A percentile compares a stretch with the other conserved stretches of the same genome.
Conservation (phyloP, 345 rosid genomes). For the Aegle marmelos region DNA sequence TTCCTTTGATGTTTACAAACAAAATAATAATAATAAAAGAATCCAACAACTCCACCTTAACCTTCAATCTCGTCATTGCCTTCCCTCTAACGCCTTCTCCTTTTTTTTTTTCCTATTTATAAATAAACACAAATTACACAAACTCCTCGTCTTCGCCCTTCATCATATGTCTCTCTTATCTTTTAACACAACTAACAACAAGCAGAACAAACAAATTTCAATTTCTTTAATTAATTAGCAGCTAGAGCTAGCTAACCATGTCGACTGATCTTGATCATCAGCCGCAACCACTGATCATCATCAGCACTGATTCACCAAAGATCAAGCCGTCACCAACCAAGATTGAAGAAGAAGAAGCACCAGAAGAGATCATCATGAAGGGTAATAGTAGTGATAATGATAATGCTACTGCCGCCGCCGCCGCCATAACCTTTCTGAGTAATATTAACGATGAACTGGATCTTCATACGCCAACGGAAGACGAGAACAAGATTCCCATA, state of each 20-base stretch:
- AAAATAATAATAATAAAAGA: not conserved
- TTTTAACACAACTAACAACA: not conserved
- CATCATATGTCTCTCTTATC: not conserved
- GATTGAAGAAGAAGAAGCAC: not conserved
- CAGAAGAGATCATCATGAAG: not conserved
- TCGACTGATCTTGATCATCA: not conserved
- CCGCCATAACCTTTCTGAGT: too few species aligned
- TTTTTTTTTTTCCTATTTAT: not conserved
- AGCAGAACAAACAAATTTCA: too few species aligned
- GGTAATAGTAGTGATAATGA: not conserved
- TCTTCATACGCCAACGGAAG: slow-evolving; percentile 27
- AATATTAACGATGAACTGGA: not conserved
- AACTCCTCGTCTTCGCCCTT: not conserved
- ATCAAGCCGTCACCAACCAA: not conserved
- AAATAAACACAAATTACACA: not conserved
- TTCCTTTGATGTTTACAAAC: not conserved
- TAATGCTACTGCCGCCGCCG: too few species aligned
- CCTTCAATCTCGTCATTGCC: not conserved
- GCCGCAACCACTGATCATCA: not conserved
- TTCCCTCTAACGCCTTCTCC: not conserved
- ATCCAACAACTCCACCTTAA: not conserved
- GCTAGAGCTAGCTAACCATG: not conserved
- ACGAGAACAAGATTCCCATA: slow-evolving; percentile 24
- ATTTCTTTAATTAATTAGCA: not conserved
- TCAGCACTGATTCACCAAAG: not conserved